Conservation (phyloP, 2,329 filamentous ascomycete genomes). For the Penicillium glabrum region DNA sequence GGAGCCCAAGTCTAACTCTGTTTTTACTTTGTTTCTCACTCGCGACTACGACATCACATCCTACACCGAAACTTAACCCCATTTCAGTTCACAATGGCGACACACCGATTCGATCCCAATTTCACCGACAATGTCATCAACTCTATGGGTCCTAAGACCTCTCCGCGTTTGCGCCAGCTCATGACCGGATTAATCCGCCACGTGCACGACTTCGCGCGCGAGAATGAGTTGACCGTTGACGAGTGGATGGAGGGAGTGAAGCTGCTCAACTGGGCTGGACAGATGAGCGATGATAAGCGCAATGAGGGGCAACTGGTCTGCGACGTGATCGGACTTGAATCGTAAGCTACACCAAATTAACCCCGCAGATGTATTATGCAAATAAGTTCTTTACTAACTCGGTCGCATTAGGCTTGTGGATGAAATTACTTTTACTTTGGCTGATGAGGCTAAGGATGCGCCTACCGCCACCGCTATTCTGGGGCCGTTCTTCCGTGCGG, state of each 20-base stretch:
- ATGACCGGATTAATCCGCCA: slow-evolving; percentile 54
- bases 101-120: slow-evolving; percentile 44
- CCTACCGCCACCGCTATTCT: slow-evolving; percentile 76
- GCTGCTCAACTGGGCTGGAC: slow-evolving; percentile 61
- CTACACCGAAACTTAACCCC: background rate
- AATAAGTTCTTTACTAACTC: background rate
- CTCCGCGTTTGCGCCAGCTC: slow-evolving; percentile 65
- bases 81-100: slow-evolving; percentile 21
- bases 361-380: background rate
- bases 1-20: background rate
- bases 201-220: slow-evolving; percentile 60
- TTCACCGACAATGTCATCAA: slow-evolving; percentile 71
- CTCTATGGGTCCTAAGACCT: slow-evolving; percentile 69
- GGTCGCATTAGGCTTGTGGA: slow-evolving; percentile 59
- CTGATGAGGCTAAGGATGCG: slow-evolving; percentile 52
- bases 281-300: slow-evolving; percentile 61
- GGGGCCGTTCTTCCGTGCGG: slow-evolving; percentile 78
- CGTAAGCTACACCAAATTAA: slow-evolving; percentile 35
- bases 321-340: slow-evolving; percentile 60
- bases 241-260: slow-evolving; percentile 60
- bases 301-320: slow-evolving; percentile 64
- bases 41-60: background rate
- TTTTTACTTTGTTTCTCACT: background rate
- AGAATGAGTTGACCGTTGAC: slow-evolving; percentile 59
- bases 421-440: slow-evolving; percentile 72